Evolutionary conservation across 2,329 filamentous ascomycete species (phyloP), one percentile per base, ranked within the genome.

Genomic region (Huntiella savannae): DNA sequence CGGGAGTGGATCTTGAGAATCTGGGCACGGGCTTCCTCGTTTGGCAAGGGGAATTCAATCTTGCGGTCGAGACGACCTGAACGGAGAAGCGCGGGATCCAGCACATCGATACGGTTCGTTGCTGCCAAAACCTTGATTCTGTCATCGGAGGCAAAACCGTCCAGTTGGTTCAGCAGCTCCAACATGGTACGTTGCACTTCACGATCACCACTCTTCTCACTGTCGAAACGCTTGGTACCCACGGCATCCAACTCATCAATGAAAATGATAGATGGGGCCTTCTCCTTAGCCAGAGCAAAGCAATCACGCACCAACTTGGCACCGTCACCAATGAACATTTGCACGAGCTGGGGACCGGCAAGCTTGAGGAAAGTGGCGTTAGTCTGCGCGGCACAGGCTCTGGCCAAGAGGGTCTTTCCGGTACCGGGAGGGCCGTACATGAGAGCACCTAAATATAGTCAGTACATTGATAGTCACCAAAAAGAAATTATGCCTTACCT

Each of bases 321-420:
- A 57, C 91, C 91, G 55, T 98, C 92, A 61, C 91, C 91, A 36
- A 98, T 98, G 62, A 96, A 98, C 91, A 96, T 98, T 63, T 98
- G 91, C 28, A 98, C 91, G 35, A 98, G 77, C 65, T 98, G 91
- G 4, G 92, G 91, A 43, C 91, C 91, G 50, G 91, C 91, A 48
- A 98, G 82, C 65, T 98, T 98, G 59, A 98, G 77, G 71, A 98
- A 98, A 17, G 91, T 98, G 52, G 91, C 91, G 54, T 98, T 91
- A 51, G 91, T 96, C 66, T 98, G 91, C 42, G 91, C 91, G 4
- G 91, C 91, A 62, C 91, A 98, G 50, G 91, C 91, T 68, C 91
- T 79, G 52, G 91, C 91, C 50, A 98, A 75, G 1, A 93, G 77
- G 1, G 85, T 93, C 67, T 92, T 93, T 58, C 84, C 84, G 12